Conservation (phyloP, 2,329 filamentous ascomycete genomes). For the Diaporthe ampelina region DNA sequence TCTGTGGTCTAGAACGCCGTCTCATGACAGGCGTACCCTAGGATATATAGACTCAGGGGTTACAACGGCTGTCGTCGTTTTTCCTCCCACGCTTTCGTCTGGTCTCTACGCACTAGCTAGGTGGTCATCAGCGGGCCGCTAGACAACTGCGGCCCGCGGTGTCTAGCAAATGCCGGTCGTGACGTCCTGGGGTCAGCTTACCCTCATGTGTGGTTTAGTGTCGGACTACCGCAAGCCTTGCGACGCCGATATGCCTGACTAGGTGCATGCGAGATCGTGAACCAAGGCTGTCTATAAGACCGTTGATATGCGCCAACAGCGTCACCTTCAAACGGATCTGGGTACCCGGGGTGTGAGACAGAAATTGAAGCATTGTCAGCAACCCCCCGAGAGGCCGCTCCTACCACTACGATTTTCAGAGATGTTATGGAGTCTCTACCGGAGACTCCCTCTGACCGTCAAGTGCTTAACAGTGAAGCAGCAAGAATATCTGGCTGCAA, state of each 20-base stretch:
- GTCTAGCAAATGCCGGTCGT: conserved; percentile 13
- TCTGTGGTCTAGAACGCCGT: not conserved
- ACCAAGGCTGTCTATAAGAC: not conserved
- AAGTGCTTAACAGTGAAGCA: not conserved
- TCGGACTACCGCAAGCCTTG: conserved; percentile 13
- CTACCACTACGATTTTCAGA: not conserved
- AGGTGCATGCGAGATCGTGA: not conserved
- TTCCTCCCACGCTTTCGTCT: conserved; percentile 5
- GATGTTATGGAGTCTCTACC: not conserved
- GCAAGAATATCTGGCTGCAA: not conserved
- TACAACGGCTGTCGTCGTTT: conserved; percentile 12
- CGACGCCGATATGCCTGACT: not conserved
- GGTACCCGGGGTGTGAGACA: no score
- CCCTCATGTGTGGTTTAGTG: not conserved
- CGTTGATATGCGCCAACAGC: not conserved
- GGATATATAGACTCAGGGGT: not conserved
- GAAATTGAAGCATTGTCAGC: no score
- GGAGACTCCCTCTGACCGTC: not conserved
- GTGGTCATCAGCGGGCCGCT: conserved; percentile 2
- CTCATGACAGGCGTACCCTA: not conserved
- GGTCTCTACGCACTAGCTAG: conserved; percentile 1
- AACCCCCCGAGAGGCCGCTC: not conserved
- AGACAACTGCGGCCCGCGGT: conserved; percentile 2
- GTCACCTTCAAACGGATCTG: not conserved
- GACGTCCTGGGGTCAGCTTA: not conserved